Evolutionary conservation across 192 early-diverging fungal species (phyloP).

Genomic region (Umbelopsis ramanniana): DNA sequence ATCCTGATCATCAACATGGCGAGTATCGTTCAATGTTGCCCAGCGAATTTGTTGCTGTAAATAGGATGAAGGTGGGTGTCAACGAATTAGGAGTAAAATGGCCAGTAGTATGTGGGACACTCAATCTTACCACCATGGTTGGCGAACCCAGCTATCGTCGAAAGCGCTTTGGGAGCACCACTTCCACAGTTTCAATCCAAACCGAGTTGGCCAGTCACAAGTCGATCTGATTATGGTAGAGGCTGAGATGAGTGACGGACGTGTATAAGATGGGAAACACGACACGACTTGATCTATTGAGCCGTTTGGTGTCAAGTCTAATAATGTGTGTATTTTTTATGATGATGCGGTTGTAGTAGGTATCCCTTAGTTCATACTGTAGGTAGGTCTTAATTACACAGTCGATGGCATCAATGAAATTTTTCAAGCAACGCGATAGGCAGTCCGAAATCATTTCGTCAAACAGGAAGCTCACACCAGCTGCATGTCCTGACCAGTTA

Average conservation of each 20-base stretch:
- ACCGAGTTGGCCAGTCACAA: constrained; percentile 9
- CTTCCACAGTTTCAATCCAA: neutral
- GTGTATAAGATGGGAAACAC: too few species aligned
- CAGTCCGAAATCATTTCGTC: too few species aligned
- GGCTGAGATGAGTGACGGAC: constrained; percentile 51
- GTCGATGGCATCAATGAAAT: too few species aligned
- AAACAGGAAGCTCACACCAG: neutral
- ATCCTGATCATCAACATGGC: constrained; percentile 28
- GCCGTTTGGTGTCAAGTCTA: too few species aligned
- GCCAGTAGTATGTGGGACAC: neutral
- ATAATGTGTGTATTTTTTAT: too few species aligned
- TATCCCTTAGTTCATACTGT: too few species aligned
- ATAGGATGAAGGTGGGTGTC: too few species aligned
- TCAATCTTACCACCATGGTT: constrained; percentile 14
- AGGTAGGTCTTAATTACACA: too few species aligned
- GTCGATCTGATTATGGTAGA: constrained; percentile 47
- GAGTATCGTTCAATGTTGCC: constrained; percentile 32
- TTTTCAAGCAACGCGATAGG: constrained; percentile 32
- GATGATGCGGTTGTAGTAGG: too few species aligned
- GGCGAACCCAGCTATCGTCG: constrained; percentile 1
- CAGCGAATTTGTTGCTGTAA: constrained; percentile 31
- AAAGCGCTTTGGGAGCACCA: neutral
- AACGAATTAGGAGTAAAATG: neutral
- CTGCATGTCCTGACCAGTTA: neutral
- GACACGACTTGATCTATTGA: too few species aligned